Evolutionary conservation across 768 basidiomycete genomes (phyloP).

Genomic region (Fomitopsis serialis): DNA sequence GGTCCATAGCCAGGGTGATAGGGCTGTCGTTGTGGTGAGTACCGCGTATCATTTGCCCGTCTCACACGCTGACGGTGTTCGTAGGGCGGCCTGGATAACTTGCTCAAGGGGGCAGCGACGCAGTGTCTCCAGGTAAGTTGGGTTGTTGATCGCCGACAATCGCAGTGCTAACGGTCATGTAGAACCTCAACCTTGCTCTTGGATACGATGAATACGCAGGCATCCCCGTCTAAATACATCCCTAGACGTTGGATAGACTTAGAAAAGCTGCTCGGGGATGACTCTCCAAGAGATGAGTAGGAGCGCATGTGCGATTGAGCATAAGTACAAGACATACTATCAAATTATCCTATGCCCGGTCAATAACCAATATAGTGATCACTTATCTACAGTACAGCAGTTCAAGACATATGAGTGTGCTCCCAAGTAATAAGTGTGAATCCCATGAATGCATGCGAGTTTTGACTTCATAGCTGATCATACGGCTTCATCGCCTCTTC

Average conservation of each 20-base stretch:
- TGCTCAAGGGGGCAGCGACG: slow-evolving; percentile 98
- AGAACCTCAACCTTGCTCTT: slow-evolving; percentile 89
- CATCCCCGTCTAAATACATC: slow-evolving; percentile 41
- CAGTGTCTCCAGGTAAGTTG: slow-evolving; percentile 88
- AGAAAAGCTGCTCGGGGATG: too few relatives aligned
- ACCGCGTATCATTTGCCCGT: background rate
- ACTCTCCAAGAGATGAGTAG: background rate
- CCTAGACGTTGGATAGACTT: too few relatives aligned
- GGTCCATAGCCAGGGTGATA: slow-evolving; percentile 81
- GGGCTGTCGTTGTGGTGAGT: slow-evolving; percentile 91
- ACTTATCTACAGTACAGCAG: too few relatives aligned
- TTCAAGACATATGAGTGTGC: too few relatives aligned
- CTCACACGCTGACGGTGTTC: background rate
- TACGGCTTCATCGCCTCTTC: background rate
- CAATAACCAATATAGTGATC: too few relatives aligned
- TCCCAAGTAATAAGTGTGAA: too few relatives aligned
- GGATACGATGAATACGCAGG: slow-evolving; percentile 84
- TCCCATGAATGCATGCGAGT: too few relatives aligned
- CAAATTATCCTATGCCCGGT: too few relatives aligned
- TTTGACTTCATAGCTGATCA: background rate
- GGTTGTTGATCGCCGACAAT: background rate
- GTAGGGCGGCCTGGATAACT: slow-evolving; percentile 91
- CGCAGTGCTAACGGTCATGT: background rate
- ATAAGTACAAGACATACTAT: too few relatives aligned
- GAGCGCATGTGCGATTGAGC: too few relatives aligned